A percentile compares a stretch with the other conserved stretches of the same genome.
Evolutionary conservation across 192 early-diverging fungal species (phyloP).

Genomic region (Gryganskiella cystojenkinii): DNA sequence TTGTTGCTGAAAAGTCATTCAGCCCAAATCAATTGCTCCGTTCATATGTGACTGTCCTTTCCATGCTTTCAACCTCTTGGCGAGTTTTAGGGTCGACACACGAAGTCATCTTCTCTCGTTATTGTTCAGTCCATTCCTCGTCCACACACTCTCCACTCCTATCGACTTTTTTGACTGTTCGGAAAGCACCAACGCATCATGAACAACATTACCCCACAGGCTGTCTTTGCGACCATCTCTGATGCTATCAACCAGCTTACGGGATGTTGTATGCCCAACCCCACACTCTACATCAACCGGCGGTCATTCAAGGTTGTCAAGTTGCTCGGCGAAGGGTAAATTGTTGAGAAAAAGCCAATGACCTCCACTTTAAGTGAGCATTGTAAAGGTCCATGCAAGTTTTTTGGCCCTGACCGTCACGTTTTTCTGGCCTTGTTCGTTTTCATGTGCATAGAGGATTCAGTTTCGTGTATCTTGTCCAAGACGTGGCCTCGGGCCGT

Average conservation of each 20-base stretch:
- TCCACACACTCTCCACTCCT: not conserved
- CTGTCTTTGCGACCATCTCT: slow-evolving; percentile 50
- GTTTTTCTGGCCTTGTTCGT: not conserved
- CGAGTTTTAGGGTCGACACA: too few relatives aligned
- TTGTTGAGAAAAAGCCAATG: not conserved
- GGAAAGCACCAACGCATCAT: not conserved
- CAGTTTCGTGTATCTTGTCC: slow-evolving; percentile 73
- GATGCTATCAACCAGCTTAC: slow-evolving; percentile 52
- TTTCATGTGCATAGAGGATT: slow-evolving; percentile 66
- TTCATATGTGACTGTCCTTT: not conserved
- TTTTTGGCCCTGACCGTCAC: not conserved
- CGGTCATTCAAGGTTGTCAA: slow-evolving; percentile 67
- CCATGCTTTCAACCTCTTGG: not conserved
- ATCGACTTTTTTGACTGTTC: not conserved
- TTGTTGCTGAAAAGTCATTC: not conserved
- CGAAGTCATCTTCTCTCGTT: not conserved
- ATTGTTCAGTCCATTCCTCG: not conserved
- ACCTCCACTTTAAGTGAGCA: too few relatives aligned
- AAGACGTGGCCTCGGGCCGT: slow-evolving; percentile 57
- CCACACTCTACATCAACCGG: slow-evolving; percentile 66
- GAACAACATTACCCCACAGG: slow-evolving; percentile 36
- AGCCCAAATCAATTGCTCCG: not conserved
- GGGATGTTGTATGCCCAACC: slow-evolving; percentile 60
- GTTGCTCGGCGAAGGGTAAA: slow-evolving; percentile 75
- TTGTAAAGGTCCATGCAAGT: not conserved